A percentile compares a stretch with the other conserved stretches of the same genome.
phyloP scores from a whole-genome alignment of 1,139 yeast genomes.

The Saccharomyces hybrid region DNA sequence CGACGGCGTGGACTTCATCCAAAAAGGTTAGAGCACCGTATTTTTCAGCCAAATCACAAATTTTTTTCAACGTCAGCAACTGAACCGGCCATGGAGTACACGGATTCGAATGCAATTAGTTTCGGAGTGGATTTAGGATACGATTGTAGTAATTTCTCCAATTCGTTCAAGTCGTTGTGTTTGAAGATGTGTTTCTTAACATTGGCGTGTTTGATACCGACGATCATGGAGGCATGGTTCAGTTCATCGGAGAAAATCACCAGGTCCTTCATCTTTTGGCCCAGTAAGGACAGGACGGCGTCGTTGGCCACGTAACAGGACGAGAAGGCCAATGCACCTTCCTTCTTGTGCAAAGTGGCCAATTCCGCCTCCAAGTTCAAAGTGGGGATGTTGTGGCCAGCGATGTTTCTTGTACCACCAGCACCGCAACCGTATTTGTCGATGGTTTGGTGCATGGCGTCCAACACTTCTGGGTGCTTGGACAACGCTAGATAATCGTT shows the following conservation, averaged over 20 bases:
- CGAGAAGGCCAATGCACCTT: slow-evolving; percentile 88
- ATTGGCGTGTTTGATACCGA: slow-evolving; percentile 86
- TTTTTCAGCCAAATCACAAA: slow-evolving; percentile 93
- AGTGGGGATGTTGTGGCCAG: slow-evolving; percentile 92
- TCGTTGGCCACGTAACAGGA: slow-evolving; percentile 97
- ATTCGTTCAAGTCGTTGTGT: slow-evolving; percentile 79
- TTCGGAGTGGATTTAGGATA: slow-evolving; percentile 84
- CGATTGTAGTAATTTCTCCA: slow-evolving; percentile 67
- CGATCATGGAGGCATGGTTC: slow-evolving; percentile 97
- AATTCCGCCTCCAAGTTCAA: slow-evolving; percentile 75
- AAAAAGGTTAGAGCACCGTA: slow-evolving; percentile 94
- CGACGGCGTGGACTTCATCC: slow-evolving; percentile 98
- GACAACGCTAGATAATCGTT: slow-evolving; percentile 97
- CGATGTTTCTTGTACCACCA: slow-evolving; percentile 97
- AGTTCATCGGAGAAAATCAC: slow-evolving; percentile 88
- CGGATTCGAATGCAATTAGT: slow-evolving; percentile 93
- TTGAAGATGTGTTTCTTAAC: slow-evolving; percentile 83
- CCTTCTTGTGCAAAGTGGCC: slow-evolving; percentile 89
- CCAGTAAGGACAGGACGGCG: slow-evolving; percentile 86
- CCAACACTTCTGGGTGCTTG: slow-evolving; percentile 60
- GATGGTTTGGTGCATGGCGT: slow-evolving; percentile 71
- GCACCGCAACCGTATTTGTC: slow-evolving; percentile 96
- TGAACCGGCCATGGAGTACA: slow-evolving; percentile 97
- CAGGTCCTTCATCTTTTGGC: slow-evolving; percentile 80
- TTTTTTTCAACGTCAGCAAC: slow-evolving; percentile 86